phyloP scores from a whole-genome alignment of 345 rosid genomes.

The Schrenkiella parvula region DNA sequence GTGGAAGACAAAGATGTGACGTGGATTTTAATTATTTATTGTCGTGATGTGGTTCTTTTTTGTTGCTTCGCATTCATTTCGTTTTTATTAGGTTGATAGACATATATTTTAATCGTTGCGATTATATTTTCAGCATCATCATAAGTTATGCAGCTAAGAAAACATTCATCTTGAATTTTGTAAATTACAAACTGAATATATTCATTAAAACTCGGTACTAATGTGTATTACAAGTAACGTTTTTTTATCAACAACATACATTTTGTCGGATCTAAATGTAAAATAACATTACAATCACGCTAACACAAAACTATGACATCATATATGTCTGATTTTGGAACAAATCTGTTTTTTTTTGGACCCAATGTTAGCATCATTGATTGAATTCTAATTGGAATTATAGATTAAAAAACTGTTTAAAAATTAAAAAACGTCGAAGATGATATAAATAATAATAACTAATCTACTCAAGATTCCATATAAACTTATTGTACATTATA shows the following conservation, averaged over 20 bases:
- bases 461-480: neutral
- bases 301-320: neutral
- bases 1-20: conserved; percentile 20
- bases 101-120: neutral
- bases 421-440: neutral
- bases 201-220: neutral
- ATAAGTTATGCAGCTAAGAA: neutral
- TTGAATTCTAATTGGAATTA: neutral
- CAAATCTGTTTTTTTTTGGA: neutral
- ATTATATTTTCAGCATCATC: neutral
- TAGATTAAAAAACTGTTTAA: neutral
- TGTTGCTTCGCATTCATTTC: conserved; percentile 11
- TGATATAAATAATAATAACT: neutral
- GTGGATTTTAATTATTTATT: conserved; percentile 22
- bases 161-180: neutral
- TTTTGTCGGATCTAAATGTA: neutral
- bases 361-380: neutral
- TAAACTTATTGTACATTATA: neutral
- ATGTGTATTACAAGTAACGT: neutral
- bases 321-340: neutral
- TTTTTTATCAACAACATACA: neutral
- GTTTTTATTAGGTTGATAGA: conserved; percentile 6
- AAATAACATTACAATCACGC: neutral
- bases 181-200: neutral
- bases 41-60: conserved; percentile 16